Base-by-base conservation (phyloP, 1,284 basidiomycete genomes). In the Ganoderma lucidum region DNA sequence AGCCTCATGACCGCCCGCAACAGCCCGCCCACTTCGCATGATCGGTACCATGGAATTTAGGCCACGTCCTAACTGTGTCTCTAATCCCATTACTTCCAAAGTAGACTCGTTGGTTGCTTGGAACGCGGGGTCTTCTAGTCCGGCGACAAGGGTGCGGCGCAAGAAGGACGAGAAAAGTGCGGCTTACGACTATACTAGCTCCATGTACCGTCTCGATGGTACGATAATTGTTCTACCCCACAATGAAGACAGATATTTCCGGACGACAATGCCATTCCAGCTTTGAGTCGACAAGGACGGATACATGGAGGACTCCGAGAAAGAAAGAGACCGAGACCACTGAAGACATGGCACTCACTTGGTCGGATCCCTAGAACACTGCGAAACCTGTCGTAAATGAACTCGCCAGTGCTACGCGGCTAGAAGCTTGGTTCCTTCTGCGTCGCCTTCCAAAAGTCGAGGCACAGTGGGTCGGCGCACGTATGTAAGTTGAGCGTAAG, bases 381-480 rank as follows among this genome's bases (percentile, higher is more conserved):
- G 48, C 45, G 35, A 42, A 61, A 61, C n/a, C n/a, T 0, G 59
- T 61, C 35, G 59, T 42, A 61, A 61, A 41, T 61, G 37, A 42
- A 35, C 56, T 59, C n/a, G 35, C 44, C 41, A 63, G 45, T 23
- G 17, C 28, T 45, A 51, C 32, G 62, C 42, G 60, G 60, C 41
- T 62, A 44, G 60, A 62, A 62, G 60, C 60, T 42, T 62, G 60
- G 30, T 44, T 59, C n/a, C 60, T 63, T 63, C 62, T 10, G 28
- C 37, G 62, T n/a, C 44, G 62, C 28, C 19, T 48, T 48, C 55
- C 56, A 35, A 23, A 6, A 14, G 19, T 59, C 56, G 35, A 59
- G n/a, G 56, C 4, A 39, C 15, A n/a, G 19, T 59, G n/a, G 30
- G 53, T 56, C 53, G 53, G 30, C 32, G 53, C 35, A 35, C 35